Percentiles rank a stretch among this genome's conserved stretches.
Evolutionary conservation across 2,329 filamentous ascomycete genomes (phyloP).

Genomic region (Hymenoscyphus salicellus): DNA sequence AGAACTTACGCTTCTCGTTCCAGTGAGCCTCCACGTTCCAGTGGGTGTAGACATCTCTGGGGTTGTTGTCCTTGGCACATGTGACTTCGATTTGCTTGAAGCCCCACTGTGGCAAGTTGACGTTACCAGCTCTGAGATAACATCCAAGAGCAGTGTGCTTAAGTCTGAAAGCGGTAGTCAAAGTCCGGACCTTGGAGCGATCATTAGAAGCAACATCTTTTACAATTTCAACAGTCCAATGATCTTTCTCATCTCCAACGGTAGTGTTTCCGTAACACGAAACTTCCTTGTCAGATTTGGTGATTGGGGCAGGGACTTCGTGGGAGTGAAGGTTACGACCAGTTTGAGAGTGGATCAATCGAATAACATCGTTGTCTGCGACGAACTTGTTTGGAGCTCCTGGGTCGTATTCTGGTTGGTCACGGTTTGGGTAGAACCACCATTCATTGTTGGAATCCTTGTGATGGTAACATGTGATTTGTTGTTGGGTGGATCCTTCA

Average conservation of each 20-base stretch:
- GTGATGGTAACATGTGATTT: slow-evolving; percentile 98
- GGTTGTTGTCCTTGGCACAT: slow-evolving; percentile 89
- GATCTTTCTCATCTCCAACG: slow-evolving; percentile 93
- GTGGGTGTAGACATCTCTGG: slow-evolving; percentile 90
- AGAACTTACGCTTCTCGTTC: slow-evolving; percentile 81
- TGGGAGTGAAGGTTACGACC: slow-evolving; percentile 97
- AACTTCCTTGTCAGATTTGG: slow-evolving; percentile 87
- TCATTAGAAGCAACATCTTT: slow-evolving; percentile 77
- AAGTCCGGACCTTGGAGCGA: slow-evolving; percentile 77
- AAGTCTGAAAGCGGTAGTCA: slow-evolving; percentile 90
- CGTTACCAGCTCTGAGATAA: slow-evolving; percentile 91
- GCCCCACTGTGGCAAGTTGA: slow-evolving; percentile 96
- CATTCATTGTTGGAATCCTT: slow-evolving; percentile 99
- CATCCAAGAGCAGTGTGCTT: slow-evolving; percentile 80
- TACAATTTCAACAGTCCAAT: slow-evolving; percentile 92
- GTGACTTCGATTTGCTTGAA: slow-evolving; percentile 99
- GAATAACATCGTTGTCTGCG: slow-evolving; percentile 72
- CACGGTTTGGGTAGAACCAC: slow-evolving; percentile 95
- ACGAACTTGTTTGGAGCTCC: slow-evolving; percentile 72
- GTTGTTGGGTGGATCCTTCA: slow-evolving; percentile 89
- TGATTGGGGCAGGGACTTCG: slow-evolving; percentile 80
- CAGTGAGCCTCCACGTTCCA: slow-evolving; percentile 97
- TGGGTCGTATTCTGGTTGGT: slow-evolving; percentile 67
- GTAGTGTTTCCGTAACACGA: slow-evolving; percentile 95
- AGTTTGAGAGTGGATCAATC: slow-evolving; percentile 90